Percentiles rank a stretch among this genome's conserved stretches.
phyloP scores from a whole-genome alignment of 768 basidiomycete species.

The Nevesoporus exiguus region DNA sequence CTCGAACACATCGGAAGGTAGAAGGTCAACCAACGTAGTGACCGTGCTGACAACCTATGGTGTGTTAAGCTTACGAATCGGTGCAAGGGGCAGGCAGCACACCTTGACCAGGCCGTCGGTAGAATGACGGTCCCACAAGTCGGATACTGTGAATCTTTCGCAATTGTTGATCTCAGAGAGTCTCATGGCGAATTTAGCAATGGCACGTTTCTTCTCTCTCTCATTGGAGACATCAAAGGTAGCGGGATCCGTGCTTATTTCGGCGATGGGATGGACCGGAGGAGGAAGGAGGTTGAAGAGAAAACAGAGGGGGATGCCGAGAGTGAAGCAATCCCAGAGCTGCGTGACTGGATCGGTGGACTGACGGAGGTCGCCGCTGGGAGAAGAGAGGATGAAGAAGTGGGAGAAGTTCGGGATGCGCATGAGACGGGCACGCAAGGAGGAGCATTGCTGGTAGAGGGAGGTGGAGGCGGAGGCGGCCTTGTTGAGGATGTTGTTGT shows the following conservation, averaged over 20 bases:
- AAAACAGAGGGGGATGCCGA: constrained; percentile 92
- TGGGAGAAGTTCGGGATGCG: constrained; percentile 70
- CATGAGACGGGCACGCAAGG: constrained; percentile 71
- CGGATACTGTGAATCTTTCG: constrained; percentile 86
- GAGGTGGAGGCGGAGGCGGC: constrained; percentile 83
- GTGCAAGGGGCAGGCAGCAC: constrained; percentile 18
- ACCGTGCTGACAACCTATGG: constrained; percentile 85
- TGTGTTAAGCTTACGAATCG: neutral
- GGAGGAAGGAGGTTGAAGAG: constrained; percentile 88
- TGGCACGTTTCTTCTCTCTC: constrained; percentile 84
- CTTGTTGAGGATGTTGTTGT: constrained; percentile 89
- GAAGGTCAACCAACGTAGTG: constrained; percentile 72
- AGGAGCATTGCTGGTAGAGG: constrained; percentile 89
- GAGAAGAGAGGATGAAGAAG: constrained; percentile 62
- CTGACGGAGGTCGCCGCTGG: constrained; percentile 57
- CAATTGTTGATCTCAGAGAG: constrained; percentile 67
- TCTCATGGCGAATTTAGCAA: constrained; percentile 89
- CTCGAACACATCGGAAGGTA: constrained; percentile 69
- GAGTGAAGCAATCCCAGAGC: constrained; percentile 90
- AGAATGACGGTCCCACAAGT: constrained; percentile 86
- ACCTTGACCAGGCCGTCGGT: constrained; percentile 97
- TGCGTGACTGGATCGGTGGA: constrained; percentile 92
- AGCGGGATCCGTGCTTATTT: constrained; percentile 62
- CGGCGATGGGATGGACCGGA: constrained; percentile 40
- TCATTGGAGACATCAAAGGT: constrained; percentile 70